Evolutionary conservation across 805 yeast species (phyloP), one percentile per base, ranked within the genome.

Genomic region (Alloascoidea hylecoeti): DNA sequence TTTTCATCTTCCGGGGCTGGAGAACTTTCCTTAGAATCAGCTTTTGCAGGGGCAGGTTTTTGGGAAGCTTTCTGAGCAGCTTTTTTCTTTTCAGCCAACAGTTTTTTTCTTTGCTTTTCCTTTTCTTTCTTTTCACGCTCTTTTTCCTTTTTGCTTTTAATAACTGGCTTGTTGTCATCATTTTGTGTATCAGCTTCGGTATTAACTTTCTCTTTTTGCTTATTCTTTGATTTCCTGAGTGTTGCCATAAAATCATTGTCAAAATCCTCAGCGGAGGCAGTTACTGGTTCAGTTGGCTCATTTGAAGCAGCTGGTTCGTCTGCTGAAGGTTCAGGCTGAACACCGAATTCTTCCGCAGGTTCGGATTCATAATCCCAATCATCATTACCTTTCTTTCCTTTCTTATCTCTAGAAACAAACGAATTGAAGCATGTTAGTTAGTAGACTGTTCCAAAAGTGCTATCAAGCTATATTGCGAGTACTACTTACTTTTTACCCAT

Each of bases 121-220:
- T 62, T 58, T 52, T 62, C 66, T 48, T 62, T 63, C 52, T 88
- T 95, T 58, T 89, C 94, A 75, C 83, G 84, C 60, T 92, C 95
- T 64, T 78, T 88, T 64, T 89, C 97, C 62, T 89, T 86, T 72
- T 89, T 92, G 41, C 89, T 75, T 60, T 88, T 85, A 53, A 86
- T 67, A 46, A 75, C 70, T 36, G 89, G 85, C 18, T 72, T 85
- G 19, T 55, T 60, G 36, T 68, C 73, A 36, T 63, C 57, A 38
- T 57, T 55, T 42, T 64, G 61, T 14, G 44, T 43, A n/a, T 43
- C 61, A 39, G 71, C 72, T 48, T 73, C 76, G 43, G 72, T 75
- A 39, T 74, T 78, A 42, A 69, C 75, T 58, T 75, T 76, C 35
- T 68, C 77, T 47, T 72, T 76, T 61, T 78, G 77, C 70, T 82